Conservation (phyloP, 2,329 filamentous ascomycete species). For the Aureobasidium sp. region DNA sequence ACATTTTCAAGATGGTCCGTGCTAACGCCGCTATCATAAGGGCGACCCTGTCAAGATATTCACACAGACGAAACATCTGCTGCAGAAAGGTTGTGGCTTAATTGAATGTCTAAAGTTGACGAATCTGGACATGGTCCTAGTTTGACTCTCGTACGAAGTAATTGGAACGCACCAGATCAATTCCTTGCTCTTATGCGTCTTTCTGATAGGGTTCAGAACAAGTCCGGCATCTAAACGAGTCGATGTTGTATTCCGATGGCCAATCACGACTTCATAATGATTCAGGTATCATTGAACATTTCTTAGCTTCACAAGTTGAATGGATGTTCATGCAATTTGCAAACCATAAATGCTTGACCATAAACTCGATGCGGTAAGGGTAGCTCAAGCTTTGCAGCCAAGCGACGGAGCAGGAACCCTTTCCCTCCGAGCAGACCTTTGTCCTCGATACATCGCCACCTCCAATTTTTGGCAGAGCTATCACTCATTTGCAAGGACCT, state of each 20-base stretch:
- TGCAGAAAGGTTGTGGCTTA: no score
- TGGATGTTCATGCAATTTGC: neutral
- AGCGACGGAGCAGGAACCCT: neutral
- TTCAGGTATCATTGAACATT: no score
- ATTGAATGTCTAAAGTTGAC: neutral
- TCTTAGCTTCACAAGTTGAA: no score
- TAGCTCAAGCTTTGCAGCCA: neutral
- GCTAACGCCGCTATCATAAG: neutral
- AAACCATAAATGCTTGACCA: neutral
- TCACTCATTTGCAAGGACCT: neutral
- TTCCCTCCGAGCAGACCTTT: neutral
- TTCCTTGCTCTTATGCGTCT: no score
- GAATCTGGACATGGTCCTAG: neutral
- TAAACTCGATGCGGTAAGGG: neutral
- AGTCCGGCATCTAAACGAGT: no score
- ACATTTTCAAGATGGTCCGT: neutral
- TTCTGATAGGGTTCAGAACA: no score
- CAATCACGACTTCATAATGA: no score
- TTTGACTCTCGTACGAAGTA: no score
- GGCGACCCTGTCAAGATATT: neutral
- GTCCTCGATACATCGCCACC: neutral
- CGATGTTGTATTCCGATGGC: no score
- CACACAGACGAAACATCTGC: no score
- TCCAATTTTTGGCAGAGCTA: neutral
- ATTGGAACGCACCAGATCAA: no score